Evolutionary conservation across 768 basidiomycete species (phyloP).

Genomic region (Punctularia strigosozonata): DNA sequence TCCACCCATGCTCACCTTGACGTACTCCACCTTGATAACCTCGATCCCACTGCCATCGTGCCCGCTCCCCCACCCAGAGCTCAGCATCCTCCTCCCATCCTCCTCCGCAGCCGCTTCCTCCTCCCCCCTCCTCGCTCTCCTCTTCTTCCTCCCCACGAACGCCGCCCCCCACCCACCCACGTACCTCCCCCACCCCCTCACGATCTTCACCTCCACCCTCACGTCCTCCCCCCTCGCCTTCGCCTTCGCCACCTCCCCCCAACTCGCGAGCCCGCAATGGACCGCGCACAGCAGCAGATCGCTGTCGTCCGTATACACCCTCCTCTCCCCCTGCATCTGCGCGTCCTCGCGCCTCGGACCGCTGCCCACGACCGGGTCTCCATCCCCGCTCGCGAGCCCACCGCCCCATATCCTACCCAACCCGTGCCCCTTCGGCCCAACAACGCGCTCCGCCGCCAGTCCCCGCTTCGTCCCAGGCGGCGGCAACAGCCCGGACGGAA

Average conservation of each 20-base stretch:
- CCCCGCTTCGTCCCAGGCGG: constrained; percentile 13
- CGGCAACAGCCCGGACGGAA: constrained; percentile 50
- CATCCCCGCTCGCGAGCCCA: constrained; percentile 5
- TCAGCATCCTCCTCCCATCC: constrained; percentile 50
- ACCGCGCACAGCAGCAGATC: constrained; percentile 59
- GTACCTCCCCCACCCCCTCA: constrained; percentile 33
- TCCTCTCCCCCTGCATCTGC: constrained; percentile 19
- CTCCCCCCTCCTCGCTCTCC: constrained; percentile 8
- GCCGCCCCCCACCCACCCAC: constrained; percentile 30
- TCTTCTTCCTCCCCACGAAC: constrained; percentile 5
- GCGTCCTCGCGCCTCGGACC: constrained; percentile 9
- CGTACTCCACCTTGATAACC: constrained; percentile 51
- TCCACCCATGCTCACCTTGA: constrained; percentile 43
- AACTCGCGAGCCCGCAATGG: constrained; percentile 44
- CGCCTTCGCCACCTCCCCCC: constrained; percentile 28
- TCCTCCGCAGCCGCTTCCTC: constrained; percentile 29
- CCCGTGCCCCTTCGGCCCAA: constrained; percentile 1
- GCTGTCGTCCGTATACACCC: constrained; percentile 72
- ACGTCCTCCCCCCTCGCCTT: constrained; percentile 26
- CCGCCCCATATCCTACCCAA: constrained; percentile 2
- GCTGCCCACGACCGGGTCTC: constrained; percentile 12
- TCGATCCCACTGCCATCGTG: constrained; percentile 73
- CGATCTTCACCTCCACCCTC: constrained; percentile 26
- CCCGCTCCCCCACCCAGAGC: constrained; percentile 66
- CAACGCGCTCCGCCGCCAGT: constrained; percentile 40